Evolutionary conservation across 495 filamentous ascomycete species (phyloP), one percentile per base, ranked within the genome.

Genomic region (Penicillium maclennaniae): DNA sequence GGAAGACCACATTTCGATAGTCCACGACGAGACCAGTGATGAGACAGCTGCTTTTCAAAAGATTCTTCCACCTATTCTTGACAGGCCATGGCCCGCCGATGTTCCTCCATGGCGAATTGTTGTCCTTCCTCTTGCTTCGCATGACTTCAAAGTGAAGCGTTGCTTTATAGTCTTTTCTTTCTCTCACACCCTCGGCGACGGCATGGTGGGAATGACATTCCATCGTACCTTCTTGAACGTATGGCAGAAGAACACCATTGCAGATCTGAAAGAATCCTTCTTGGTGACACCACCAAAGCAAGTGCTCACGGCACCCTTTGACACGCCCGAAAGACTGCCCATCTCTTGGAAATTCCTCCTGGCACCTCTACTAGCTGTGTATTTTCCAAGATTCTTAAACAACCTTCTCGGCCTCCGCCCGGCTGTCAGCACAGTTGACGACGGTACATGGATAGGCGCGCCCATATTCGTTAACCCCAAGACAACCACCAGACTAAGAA

Each of bases 71-170:
- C 31, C 31, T 4, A 34, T 34, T 3, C 31, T 34, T 12, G 31
- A 34, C 31, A 9, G 31, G 10, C 31, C 31, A 12, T 34, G 31
- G 31, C 59, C 56, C 16, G 59, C 54, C 26, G 45, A 49, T 16
- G 40, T 51, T 14, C 62, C 62, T n/a, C 56, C 59, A 19, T 65
- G 62, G 62, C 53, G 54, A 34, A 65, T 65, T 19, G 45, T 65
- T 15, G 54, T 65, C 15, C 56, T 65, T 15, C 62, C 59, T 34
- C 43, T 65, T 6, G 21, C 16, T 6, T 43, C 57, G 19, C 36
- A 14, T 8, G 43, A 38, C 12, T 43, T 53, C 17, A 37, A 20
- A 19, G 48, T 39, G 23, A 55, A 16, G 14, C 59, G 62, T 28
- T 62, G 56, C 45, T 60, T 65, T 5, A 51, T 65, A 8, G 56